Evolutionary conservation across 805 yeast genomes (phyloP), one percentile per base, ranked within the genome.

Genomic region (Kluyveromyces dobzhanskii): DNA sequence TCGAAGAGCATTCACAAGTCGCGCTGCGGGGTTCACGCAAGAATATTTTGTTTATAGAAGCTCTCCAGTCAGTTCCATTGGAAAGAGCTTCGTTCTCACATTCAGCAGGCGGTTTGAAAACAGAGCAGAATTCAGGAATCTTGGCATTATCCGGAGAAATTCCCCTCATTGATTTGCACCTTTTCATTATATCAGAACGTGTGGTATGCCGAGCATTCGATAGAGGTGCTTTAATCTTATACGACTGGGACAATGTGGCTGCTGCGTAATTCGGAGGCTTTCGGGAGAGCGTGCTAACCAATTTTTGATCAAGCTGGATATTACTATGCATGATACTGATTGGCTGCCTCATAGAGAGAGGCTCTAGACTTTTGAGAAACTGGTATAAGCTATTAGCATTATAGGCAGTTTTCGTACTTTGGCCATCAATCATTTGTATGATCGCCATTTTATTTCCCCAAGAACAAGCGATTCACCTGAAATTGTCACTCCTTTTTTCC

Each of bases 221-320:
- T 7, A 18, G 4, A 16, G 33, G 23, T 17, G 33, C 23, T 10
- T 19, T 32, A 7, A 10, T 21, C 14, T 32, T 32, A n/a, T 19
- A 32, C 3, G 35, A n/a, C 17, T 32, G 35, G 2, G 35, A 32
- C 16, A 32, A 13, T 8, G 35, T 32, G 13, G 35, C 13, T 8
- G 27, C 11, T 11, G 35, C 35, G 14, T 32, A 32, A 3, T 27
- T 19, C 12, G 35, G 35, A 3, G 4, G 3, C 3, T 19, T 32
- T 3, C 18, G 9, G 12, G 35, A 4, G n/a, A 32, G n/a, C 8
- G 35, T 21, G 9, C 19, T 19, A 9, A 32, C 17, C 35, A 32
- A 13, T 23, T 21, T 23, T 23, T 32, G 35, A 6, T 32, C 35
- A 3, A 32, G 12, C 10, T 27, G 17, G 7, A 32, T 32, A 14